Evolutionary conservation across 257 asterid genomes (phyloP).

Genomic region (Nicotiana tomentosiformis): DNA sequence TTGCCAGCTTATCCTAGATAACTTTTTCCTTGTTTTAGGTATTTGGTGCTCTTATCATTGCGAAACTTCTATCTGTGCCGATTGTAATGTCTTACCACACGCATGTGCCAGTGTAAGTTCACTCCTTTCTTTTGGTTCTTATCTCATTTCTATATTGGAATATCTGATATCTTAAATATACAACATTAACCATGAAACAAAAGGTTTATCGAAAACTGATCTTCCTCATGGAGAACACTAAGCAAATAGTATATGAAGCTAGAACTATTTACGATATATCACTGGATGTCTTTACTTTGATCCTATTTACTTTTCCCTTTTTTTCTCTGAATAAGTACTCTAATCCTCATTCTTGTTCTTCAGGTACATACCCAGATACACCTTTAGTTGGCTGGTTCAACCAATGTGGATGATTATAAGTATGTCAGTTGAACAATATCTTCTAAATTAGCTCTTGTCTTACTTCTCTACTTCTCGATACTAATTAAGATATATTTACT

Average conservation of each 20-base stretch:
- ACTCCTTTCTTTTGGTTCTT: neutral
- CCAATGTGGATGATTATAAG: conserved; percentile 95
- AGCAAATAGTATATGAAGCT: neutral
- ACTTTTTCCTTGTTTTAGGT: conserved; percentile 36
- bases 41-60: conserved; percentile 83
- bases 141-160: neutral
- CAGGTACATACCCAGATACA: conserved; percentile 96
- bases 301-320: neutral
- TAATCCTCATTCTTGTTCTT: conserved; percentile 12
- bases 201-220: neutral
- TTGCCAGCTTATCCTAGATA: neutral
- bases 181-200: neutral
- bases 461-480: neutral
- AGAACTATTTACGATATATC: neutral
- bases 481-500: conserved; percentile 1
- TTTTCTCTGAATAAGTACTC: neutral
- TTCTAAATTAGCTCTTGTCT: neutral
- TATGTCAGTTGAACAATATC: conserved; percentile 27
- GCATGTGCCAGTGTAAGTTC: conserved; percentile 88
- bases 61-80: conserved; percentile 77
- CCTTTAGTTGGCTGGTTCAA: conserved; percentile 92
- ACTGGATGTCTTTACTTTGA: neutral
- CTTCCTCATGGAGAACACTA: neutral
- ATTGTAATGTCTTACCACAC: conserved; percentile 95
- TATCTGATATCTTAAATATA: neutral